A percentile compares a stretch with the other conserved stretches of the same genome.
Evolutionary conservation across 805 yeast species (phyloP).

Genomic region (Ogataea wickerhamii): DNA sequence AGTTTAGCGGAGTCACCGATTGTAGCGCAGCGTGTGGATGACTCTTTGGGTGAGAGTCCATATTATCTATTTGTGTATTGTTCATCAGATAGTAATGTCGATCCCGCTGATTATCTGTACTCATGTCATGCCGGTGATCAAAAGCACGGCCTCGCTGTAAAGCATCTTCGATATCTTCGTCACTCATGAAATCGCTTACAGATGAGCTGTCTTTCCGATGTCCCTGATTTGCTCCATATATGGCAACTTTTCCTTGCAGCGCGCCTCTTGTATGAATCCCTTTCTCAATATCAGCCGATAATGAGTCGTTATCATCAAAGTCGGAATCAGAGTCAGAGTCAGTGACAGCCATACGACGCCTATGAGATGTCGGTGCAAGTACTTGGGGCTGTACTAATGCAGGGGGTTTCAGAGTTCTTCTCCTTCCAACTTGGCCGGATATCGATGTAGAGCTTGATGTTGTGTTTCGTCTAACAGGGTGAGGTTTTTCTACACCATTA

Average conservation of each 20-base stretch:
- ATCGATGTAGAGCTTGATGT: neutral
- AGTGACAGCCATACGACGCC: neutral
- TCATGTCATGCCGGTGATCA: conserved; percentile 6
- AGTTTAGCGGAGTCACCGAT: neutral
- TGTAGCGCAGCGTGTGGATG: too few relatives aligned
- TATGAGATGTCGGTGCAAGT: neutral
- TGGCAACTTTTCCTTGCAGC: neutral
- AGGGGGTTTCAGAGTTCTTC: conserved; percentile 18
- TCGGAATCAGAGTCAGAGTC: conserved; percentile 13
- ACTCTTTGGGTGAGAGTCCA: neutral
- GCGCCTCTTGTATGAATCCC: conserved; percentile 5
- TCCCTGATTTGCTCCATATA: conserved; percentile 1
- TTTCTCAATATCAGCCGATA: conserved; percentile 12
- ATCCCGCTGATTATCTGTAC: neutral
- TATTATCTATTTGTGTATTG: neutral
- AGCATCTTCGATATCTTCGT: conserved; percentile 46
- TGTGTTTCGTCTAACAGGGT: neutral
- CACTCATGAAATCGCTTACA: conserved; percentile 53
- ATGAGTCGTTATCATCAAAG: conserved; percentile 16
- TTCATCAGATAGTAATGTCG: conserved; percentile 1
- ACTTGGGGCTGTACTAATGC: conserved; percentile 1
- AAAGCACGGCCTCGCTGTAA: conserved; percentile 23
- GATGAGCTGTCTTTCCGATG: conserved; percentile 37
- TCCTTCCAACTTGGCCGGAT: conserved; percentile 2
- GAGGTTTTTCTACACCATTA: conserved; percentile 2